Percentiles rank a stretch among this genome's conserved stretches.
Conservation (phyloP, 495 filamentous ascomycete genomes). For the Cudoniella acicularis region DNA sequence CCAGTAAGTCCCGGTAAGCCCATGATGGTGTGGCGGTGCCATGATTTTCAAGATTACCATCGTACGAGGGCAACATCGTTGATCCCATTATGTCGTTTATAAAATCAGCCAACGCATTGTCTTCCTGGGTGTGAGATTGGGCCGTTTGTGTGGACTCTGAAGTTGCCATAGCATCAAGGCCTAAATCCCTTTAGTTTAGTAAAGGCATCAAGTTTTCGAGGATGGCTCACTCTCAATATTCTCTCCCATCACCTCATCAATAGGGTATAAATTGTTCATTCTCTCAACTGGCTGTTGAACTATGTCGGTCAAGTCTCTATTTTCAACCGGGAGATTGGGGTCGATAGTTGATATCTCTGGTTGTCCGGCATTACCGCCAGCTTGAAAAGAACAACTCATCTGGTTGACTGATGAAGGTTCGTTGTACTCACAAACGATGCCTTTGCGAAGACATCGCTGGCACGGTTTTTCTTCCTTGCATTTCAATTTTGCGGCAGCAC, state of each 20-base stretch:
- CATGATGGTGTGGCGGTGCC: neutral
- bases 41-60: neutral
- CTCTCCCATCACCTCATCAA: too few species aligned
- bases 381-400: neutral
- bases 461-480: slow-evolving; percentile 55
- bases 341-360: slow-evolving; percentile 1
- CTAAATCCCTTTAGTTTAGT: too few species aligned
- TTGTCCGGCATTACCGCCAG: neutral
- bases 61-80: neutral
- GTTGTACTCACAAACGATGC: slow-evolving; percentile 10
- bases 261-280: too few species aligned
- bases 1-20: slow-evolving; percentile 29
- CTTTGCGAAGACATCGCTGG: slow-evolving; percentile 39
- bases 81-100: neutral
- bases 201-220: too few species aligned
- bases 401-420: neutral
- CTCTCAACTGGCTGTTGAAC: too few species aligned
- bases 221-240: too few species aligned
- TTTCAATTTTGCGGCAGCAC: slow-evolving; percentile 51
- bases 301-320: too few species aligned
- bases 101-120: neutral
- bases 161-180: too few species aligned
- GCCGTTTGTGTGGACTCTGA: too few species aligned
- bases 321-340: too few species aligned
- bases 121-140: too few species aligned